A percentile compares a stretch with the other conserved stretches of the same genome.
phyloP scores from a whole-genome alignment of 257 asterid species.

The Solanum tacnaense region DNA sequence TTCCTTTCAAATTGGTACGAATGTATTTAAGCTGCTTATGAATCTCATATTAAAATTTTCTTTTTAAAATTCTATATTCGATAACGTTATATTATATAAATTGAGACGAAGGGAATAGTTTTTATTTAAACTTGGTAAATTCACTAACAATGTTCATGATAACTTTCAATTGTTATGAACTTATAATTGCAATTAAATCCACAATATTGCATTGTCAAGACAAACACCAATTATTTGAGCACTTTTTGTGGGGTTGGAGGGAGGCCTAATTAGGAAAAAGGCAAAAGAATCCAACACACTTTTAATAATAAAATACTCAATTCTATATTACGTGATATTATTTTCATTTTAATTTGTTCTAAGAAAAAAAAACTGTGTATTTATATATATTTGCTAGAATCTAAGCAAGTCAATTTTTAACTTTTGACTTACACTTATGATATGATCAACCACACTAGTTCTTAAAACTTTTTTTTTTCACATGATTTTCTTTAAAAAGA shows the following conservation, averaged over 20 bases:
- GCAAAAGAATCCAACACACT: background rate
- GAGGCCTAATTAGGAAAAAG: background rate
- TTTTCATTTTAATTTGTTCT: background rate
- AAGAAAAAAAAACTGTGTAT: too few relatives aligned
- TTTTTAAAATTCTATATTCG: too few relatives aligned
- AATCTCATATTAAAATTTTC: fast-evolving
- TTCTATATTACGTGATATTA: background rate
- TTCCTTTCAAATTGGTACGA: background rate
- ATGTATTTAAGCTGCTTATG: background rate
- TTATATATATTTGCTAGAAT: background rate
- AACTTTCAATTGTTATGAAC: background rate
- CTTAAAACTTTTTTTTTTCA: too few relatives aligned
- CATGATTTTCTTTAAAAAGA: too few relatives aligned
- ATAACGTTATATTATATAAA: too few relatives aligned
- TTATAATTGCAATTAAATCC: background rate
- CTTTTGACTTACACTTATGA: too few relatives aligned
- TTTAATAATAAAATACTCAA: background rate
- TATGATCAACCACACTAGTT: too few relatives aligned
- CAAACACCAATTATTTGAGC: background rate
- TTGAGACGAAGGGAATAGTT: too few relatives aligned
- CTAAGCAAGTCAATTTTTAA: background rate
- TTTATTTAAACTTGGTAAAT: too few relatives aligned
- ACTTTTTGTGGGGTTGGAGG: background rate
- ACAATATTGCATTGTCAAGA: background rate
- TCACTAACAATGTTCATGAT: background rate